phyloP scores from a whole-genome alignment of 805 yeast species.

The Clavispora asparagi region DNA sequence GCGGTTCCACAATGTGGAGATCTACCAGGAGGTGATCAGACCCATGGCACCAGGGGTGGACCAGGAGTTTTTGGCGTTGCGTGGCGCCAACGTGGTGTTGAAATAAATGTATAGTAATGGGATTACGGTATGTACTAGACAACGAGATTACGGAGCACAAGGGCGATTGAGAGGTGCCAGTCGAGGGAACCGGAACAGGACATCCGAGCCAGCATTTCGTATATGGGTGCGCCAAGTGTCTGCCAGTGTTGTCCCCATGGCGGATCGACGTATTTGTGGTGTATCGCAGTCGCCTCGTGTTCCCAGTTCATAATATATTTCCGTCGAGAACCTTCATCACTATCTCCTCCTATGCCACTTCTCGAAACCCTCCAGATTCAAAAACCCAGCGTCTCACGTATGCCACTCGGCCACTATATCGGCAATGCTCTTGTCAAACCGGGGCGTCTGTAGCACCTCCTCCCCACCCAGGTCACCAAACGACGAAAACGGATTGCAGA shows the following conservation, averaged over 20 bases:
- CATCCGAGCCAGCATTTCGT: no score
- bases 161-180: no score
- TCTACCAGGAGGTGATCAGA: slow-evolving; percentile 65
- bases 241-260: no score
- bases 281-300: no score
- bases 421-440: slow-evolving; percentile 27
- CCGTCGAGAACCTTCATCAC: no score
- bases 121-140: neutral
- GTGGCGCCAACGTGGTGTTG: slow-evolving; percentile 84
- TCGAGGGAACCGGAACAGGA: no score
- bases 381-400: neutral
- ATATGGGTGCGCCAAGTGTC: no score
- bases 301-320: no score
- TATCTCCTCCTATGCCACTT: no score
- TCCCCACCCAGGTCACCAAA: slow-evolving; percentile 17
- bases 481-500: slow-evolving; percentile 59
- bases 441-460: slow-evolving; percentile 20
- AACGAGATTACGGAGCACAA: no score
- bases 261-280: no score
- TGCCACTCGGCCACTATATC: slow-evolving; percentile 25
- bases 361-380: no score
- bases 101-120: slow-evolving; percentile 26
- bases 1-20: slow-evolving; percentile 77
- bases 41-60: slow-evolving; percentile 87
- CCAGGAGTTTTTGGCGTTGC: slow-evolving; percentile 81